phyloP scores from a whole-genome alignment of 768 basidiomycete species.

The Kwoniella botswanensis region DNA sequence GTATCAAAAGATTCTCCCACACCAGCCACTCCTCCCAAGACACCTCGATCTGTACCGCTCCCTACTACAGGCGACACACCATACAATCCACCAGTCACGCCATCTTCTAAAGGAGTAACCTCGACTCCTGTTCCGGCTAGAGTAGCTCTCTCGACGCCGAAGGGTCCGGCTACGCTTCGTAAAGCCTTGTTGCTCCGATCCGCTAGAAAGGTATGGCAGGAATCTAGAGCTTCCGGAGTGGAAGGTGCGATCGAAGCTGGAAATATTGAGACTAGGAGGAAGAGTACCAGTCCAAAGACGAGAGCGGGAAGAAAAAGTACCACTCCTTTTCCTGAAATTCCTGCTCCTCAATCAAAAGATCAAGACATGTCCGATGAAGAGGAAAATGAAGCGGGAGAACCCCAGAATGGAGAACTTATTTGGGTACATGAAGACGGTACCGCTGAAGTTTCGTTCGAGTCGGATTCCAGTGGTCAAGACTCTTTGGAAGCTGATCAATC shows the following conservation, averaged over 20 bases:
- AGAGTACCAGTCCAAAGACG: conserved; percentile 40
- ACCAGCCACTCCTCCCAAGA: conserved; percentile 26
- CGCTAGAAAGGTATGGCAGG: conserved; percentile 53
- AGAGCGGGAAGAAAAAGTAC: conserved; percentile 26
- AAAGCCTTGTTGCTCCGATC: conserved; percentile 52
- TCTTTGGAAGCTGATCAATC: conserved; percentile 59
- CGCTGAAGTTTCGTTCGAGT: conserved; percentile 60
- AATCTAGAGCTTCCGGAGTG: conserved; percentile 32
- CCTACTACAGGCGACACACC: conserved; percentile 39
- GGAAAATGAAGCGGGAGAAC: conserved; percentile 23
- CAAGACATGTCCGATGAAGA: conserved; percentile 20
- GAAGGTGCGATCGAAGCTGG: conserved; percentile 46
- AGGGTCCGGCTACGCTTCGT: conserved; percentile 45
- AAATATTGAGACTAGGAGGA: conserved; percentile 32
- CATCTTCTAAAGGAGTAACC: neutral
- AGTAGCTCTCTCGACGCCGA: conserved; percentile 40
- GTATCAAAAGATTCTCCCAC: conserved; percentile 1
- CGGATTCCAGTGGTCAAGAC: conserved; percentile 64
- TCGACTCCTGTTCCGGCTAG: conserved; percentile 31
- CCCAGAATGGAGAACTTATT: conserved; percentile 12
- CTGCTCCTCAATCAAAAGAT: conserved; percentile 3
- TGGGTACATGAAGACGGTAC: conserved; percentile 40
- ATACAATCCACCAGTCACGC: conserved; percentile 28
- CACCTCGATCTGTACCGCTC: conserved; percentile 42
- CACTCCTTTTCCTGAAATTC: conserved; percentile 13